These are phyloP conservation scores for Ophiostoma sp. DNA, from an alignment of 2,329 filamentous ascomycete genomes.

Conservation along the genomic window DNA sequence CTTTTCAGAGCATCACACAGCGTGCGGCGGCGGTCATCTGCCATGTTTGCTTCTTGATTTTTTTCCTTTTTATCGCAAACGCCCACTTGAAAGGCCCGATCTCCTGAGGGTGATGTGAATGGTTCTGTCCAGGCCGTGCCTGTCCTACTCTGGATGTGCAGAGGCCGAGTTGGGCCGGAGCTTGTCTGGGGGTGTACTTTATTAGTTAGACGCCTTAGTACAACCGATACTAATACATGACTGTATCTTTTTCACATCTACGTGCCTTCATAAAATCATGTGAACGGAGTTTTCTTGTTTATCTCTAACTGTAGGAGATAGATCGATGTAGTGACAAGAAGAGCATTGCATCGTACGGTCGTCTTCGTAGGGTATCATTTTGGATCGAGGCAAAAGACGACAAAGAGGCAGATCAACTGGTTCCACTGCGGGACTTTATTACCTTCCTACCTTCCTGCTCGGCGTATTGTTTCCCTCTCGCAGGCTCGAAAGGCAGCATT, in stretches of 20 bases:
- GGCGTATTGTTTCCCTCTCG: neutral
- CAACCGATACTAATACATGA: neutral
- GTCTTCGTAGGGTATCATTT: neutral
- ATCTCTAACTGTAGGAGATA: neutral
- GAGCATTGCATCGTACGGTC: neutral
- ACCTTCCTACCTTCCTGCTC: neutral
- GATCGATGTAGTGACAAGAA: neutral
- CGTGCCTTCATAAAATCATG: neutral
- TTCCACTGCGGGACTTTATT: neutral
- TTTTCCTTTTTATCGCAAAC: neutral
- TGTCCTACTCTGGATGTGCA: neutral
- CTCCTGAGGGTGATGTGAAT: neutral
- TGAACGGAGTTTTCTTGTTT: neutral
- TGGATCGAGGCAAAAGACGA: neutral
- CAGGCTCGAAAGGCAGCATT: conserved; percentile 1
- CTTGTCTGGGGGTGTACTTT: neutral
- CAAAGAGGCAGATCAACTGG: neutral
- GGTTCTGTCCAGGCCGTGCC: neutral
- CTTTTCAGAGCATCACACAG: neutral
- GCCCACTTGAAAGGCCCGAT: neutral
- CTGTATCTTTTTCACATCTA: neutral
- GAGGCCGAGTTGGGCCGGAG: neutral
- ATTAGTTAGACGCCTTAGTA: neutral
- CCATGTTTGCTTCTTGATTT: neutral
- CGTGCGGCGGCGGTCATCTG: neutral